Conservation (phyloP, 2,329 filamentous ascomycete species). For the Apiospora kogelbergensis region DNA sequence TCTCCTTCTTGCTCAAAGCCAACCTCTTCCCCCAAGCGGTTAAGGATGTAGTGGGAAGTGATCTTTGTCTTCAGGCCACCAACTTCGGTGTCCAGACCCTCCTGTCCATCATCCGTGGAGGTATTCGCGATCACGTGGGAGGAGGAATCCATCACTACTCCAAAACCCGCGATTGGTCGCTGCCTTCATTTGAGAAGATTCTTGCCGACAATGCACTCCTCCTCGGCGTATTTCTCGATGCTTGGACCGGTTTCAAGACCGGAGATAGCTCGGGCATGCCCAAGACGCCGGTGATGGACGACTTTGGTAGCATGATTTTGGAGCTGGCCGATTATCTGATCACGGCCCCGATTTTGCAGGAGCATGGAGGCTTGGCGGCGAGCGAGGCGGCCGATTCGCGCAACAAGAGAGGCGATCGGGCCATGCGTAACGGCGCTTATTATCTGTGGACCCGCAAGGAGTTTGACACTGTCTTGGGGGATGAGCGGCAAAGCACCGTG, state of each 20-base stretch:
- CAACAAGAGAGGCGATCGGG: constrained; percentile 69
- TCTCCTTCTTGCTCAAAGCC: constrained; percentile 78
- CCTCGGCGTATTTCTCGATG: constrained; percentile 80
- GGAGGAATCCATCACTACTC: constrained; percentile 72
- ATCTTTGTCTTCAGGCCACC: constrained; percentile 71
- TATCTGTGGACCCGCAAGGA: constrained; percentile 93
- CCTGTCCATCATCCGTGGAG: constrained; percentile 64
- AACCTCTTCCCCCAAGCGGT: constrained; percentile 70
- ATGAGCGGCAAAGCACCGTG: constrained; percentile 65
- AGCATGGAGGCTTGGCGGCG: constrained; percentile 76
- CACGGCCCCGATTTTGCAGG: constrained; percentile 63
- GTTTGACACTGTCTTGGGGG: constrained; percentile 72
- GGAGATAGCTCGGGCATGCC: constrained; percentile 44
- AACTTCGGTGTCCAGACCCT: constrained; percentile 82
- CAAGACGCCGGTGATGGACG: constrained; percentile 37
- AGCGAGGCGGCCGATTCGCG: constrained; percentile 90
- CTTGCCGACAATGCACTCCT: constrained; percentile 90
- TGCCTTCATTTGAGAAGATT: constrained; percentile 98
- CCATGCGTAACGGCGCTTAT: constrained; percentile 88
- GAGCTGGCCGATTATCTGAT: constrained; percentile 88
- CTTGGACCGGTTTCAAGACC: constrained; percentile 62
- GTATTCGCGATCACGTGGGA: constrained; percentile 56
- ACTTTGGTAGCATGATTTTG: constrained; percentile 75
- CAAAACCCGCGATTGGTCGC: constrained; percentile 86
- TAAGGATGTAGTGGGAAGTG: constrained; percentile 80